phyloP scores from a whole-genome alignment of 2,329 filamentous ascomycete species.

The Penicillium vulpinum region DNA sequence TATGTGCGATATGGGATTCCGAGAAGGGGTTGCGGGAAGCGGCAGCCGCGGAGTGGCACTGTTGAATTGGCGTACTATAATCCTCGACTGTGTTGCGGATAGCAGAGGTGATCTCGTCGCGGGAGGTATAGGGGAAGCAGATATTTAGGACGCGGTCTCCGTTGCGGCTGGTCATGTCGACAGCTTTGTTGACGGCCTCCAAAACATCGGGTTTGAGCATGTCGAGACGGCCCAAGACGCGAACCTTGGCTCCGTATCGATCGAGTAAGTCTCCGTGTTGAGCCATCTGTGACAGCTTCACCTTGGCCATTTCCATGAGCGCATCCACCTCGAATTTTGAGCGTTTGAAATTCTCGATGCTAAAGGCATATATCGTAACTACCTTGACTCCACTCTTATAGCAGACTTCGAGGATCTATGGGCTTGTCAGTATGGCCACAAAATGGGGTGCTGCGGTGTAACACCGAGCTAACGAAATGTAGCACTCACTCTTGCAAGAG shows the following conservation, averaged over 20 bases:
- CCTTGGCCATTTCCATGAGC: slow-evolving; percentile 95
- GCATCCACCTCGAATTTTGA: slow-evolving; percentile 96
- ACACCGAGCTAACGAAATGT: background rate
- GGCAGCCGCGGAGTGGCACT: slow-evolving; percentile 33
- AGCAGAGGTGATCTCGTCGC: slow-evolving; percentile 90
- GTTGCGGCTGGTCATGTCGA: slow-evolving; percentile 84
- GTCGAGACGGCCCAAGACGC: slow-evolving; percentile 80
- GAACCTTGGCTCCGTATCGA: slow-evolving; percentile 83
- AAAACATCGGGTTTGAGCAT: slow-evolving; percentile 84
- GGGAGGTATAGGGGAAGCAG: slow-evolving; percentile 95
- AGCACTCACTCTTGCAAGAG: slow-evolving; percentile 72
- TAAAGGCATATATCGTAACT: slow-evolving; percentile 97
- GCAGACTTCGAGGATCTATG: slow-evolving; percentile 88
- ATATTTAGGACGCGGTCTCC: slow-evolving; percentile 81
- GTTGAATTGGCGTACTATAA: slow-evolving; percentile 70
- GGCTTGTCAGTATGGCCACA: slow-evolving; percentile 3
- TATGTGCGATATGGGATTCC: slow-evolving; percentile 80
- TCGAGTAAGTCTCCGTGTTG: slow-evolving; percentile 93
- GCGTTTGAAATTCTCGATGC: slow-evolving; percentile 98
- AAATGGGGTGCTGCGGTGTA: slow-evolving; percentile 1
- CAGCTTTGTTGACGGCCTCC: slow-evolving; percentile 81
- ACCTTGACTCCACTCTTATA: slow-evolving; percentile 97
- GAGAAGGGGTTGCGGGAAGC: slow-evolving; percentile 70
- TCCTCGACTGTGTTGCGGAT: slow-evolving; percentile 85
- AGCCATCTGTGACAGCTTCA: slow-evolving; percentile 86